Conservation (phyloP, 257 asterid species). For the Scutellaria galericulata region DNA sequence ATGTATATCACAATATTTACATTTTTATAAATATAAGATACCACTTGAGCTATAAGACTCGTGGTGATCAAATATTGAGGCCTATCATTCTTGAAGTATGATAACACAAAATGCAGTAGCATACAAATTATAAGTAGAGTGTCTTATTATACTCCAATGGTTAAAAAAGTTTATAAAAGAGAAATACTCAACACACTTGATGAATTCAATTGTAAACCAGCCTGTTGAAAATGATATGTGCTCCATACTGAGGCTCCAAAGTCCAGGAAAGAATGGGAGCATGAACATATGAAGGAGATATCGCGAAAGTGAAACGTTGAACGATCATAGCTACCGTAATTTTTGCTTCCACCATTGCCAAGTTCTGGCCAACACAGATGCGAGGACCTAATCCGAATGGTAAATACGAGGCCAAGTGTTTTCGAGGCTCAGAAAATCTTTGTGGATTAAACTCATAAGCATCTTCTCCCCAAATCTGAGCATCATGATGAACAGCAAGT, state of each 20-base stretch:
- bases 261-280: conserved; percentile 51
- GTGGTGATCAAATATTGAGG: no score
- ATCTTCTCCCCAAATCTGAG: conserved; percentile 56
- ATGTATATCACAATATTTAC: no score
- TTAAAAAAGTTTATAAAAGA: no score
- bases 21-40: no score
- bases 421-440: conserved; percentile 46
- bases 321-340: conserved; percentile 48
- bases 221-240: conserved; percentile 42
- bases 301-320: conserved; percentile 39
- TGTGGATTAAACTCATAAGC: conserved; percentile 55
- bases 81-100: no score
- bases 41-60: no score
- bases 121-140: no score
- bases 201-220: no score
- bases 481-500: conserved; percentile 57
- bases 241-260: conserved; percentile 59
- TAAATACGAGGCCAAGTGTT: conserved; percentile 53
- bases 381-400: conserved; percentile 60
- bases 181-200: no score
- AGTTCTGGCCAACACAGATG: conserved; percentile 34
- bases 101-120: no score
- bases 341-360: conserved; percentile 47
- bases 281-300: conserved; percentile 58
- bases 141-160: no score